phyloP scores from a whole-genome alignment of 2,329 filamentous ascomycete species.

The Penicillium palitans region DNA sequence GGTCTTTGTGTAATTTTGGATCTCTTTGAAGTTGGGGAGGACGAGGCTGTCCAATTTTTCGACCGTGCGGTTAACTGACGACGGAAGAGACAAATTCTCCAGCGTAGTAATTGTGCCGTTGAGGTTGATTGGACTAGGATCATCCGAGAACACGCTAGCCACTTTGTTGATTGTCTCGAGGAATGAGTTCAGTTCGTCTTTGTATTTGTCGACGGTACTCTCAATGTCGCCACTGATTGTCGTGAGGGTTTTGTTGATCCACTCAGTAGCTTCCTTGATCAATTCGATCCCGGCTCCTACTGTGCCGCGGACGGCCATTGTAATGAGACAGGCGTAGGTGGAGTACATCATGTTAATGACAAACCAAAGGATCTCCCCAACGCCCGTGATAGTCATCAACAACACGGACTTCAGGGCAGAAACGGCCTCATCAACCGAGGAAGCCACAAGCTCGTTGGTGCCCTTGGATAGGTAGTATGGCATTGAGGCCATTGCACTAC shows the following conservation, averaged over 20 bases:
- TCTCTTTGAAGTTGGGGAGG: constrained; percentile 72
- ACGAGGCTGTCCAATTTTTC: constrained; percentile 73
- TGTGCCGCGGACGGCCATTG: constrained; percentile 76
- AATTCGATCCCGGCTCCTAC: constrained; percentile 67
- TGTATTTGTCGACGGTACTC: constrained; percentile 49
- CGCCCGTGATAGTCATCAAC: constrained; percentile 73
- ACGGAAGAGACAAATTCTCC: constrained; percentile 67
- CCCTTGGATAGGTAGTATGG: constrained; percentile 89
- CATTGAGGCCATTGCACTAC: constrained; percentile 96
- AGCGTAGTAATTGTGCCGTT: constrained; percentile 64
- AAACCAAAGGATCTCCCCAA: constrained; percentile 87
- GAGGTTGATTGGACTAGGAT: constrained; percentile 63
- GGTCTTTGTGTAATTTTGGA: constrained; percentile 76
- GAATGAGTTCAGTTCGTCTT: constrained; percentile 56
- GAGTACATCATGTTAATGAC: constrained; percentile 87
- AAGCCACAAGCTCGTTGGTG: constrained; percentile 81
- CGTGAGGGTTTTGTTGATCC: constrained; percentile 58
- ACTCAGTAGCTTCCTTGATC: constrained; percentile 60
- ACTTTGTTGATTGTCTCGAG: constrained; percentile 58
- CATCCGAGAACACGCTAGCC: constrained; percentile 49
- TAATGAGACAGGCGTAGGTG: constrained; percentile 87
- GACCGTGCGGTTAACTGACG: constrained; percentile 67
- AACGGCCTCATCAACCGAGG: constrained; percentile 76
- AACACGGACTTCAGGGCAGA: constrained; percentile 77
- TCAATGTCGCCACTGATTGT: constrained; percentile 50